Evolutionary conservation across 106 monocot species (phyloP).

Genomic region (Acorus gramineus): DNA sequence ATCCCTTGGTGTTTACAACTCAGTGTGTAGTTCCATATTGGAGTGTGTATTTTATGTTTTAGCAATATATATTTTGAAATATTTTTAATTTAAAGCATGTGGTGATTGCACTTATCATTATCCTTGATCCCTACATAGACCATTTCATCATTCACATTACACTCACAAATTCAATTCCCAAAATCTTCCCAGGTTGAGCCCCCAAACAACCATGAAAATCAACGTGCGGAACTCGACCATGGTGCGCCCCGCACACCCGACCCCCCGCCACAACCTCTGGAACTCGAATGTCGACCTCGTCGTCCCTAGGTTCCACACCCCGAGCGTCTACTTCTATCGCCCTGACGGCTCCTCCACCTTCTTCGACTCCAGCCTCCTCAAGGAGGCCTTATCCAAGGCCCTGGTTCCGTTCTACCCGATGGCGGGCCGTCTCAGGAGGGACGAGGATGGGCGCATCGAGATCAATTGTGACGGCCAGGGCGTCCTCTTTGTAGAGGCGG

Average conservation of each 20-base stretch:
- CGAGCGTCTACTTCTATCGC: slow-evolving; percentile 96
- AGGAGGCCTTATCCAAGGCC: slow-evolving; percentile 45
- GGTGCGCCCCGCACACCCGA: slow-evolving; percentile 61
- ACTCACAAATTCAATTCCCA: no score
- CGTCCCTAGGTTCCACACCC: slow-evolving; percentile 89
- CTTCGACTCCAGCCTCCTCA: slow-evolving; percentile 36
- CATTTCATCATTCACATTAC: no score
- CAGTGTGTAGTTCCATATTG: no score
- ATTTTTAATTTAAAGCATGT: no score
- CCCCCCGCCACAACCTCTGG: slow-evolving; percentile 60
- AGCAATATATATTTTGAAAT: no score
- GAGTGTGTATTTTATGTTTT: no score
- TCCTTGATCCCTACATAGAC: no score
- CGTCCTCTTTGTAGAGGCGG: slow-evolving; percentile 77
- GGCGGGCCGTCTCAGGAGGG: slow-evolving; percentile 66
- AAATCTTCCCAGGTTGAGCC: no score
- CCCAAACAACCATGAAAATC: slow-evolving; percentile 12
- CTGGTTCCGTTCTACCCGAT: slow-evolving; percentile 95
- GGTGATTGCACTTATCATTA: no score
- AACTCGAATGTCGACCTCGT: slow-evolving; percentile 91
- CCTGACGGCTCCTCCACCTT: slow-evolving; percentile 25
- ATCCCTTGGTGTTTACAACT: no score
- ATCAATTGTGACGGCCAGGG: slow-evolving; percentile 74
- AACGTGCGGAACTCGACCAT: slow-evolving; percentile 34
- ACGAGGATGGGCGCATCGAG: slow-evolving; percentile 83